Evolutionary conservation across 805 yeast genomes (phyloP).

Genomic region (Starmerella apis): DNA sequence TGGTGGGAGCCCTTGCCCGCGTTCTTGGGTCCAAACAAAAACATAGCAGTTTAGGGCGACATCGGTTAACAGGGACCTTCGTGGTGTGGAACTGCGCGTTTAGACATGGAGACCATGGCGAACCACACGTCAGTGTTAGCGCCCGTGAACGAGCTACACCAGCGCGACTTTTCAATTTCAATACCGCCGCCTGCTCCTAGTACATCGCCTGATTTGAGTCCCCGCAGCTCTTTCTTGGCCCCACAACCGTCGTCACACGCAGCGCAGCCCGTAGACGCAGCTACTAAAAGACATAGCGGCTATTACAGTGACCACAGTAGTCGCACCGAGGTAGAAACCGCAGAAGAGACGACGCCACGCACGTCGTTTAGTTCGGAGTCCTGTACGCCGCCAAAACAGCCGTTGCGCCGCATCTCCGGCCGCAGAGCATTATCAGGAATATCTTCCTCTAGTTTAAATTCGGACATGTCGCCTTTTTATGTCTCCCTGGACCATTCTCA

Average conservation of each 20-base stretch:
- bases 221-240: conserved; percentile 1
- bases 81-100: conserved; percentile 1
- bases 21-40: background rate
- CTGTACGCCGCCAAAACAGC: conserved; percentile 10
- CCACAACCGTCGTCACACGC: too few species aligned
- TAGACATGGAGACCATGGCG: background rate
- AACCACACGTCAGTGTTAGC: background rate
- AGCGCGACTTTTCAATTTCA: background rate
- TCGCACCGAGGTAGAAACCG: too few species aligned
- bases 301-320: background rate
- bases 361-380: conserved; percentile 5
- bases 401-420: conserved; percentile 12
- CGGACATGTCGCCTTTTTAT: conserved; percentile 16
- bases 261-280: too few species aligned
- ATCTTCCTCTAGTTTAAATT: conserved; percentile 18
- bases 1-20: conserved; percentile 5
- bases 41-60: conserved; percentile 2
- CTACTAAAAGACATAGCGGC: too few species aligned
- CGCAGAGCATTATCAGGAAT: conserved; percentile 18
- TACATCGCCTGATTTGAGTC: background rate
- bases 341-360: conserved; percentile 16
- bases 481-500: too few species aligned
- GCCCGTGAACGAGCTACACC: background rate
- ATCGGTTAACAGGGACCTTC: background rate
- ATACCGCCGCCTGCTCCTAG: background rate